These are phyloP conservation scores for Trichosanthes cucumerina DNA, from an alignment of 306 rosid genomes.

Conservation along the genomic window DNA sequence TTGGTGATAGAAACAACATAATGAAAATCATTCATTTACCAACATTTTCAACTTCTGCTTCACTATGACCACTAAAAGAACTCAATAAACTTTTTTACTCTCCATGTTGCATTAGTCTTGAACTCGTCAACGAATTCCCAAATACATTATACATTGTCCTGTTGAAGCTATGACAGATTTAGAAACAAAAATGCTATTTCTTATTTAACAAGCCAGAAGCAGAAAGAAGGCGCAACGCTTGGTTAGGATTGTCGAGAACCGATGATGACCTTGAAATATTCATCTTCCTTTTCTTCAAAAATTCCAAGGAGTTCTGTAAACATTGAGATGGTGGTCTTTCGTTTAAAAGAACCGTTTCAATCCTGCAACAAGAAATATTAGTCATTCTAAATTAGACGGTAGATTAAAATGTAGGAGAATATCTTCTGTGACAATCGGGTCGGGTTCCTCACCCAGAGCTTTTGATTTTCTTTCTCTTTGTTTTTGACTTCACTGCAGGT, in stretches of 20 bases:
- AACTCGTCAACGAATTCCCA: neutral
- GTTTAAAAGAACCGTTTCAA: constrained; percentile 40
- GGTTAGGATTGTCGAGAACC: constrained; percentile 69
- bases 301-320: constrained; percentile 50
- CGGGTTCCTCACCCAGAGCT: constrained; percentile 43
- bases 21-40: neutral
- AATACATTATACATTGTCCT: neutral
- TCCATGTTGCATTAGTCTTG: neutral
- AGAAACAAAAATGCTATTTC: constrained; percentile 11
- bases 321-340: constrained; percentile 54
- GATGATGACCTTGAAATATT: constrained; percentile 59
- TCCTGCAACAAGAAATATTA: constrained; percentile 32
- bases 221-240: constrained; percentile 67
- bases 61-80: neutral
- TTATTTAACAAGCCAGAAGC: constrained; percentile 40
- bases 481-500: constrained; percentile 24
- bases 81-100: neutral
- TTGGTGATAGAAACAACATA: neutral
- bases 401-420: neutral
- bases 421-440: neutral
- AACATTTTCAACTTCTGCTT: neutral
- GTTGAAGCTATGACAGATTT: neutral
- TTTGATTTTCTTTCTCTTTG: constrained; percentile 50
- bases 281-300: constrained; percentile 69
- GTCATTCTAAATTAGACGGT: neutral